Evolutionary conservation across 345 rosid genomes (phyloP), one percentile per base, ranked within the genome.

Genomic region (Arabidopsis arenosa): DNA sequence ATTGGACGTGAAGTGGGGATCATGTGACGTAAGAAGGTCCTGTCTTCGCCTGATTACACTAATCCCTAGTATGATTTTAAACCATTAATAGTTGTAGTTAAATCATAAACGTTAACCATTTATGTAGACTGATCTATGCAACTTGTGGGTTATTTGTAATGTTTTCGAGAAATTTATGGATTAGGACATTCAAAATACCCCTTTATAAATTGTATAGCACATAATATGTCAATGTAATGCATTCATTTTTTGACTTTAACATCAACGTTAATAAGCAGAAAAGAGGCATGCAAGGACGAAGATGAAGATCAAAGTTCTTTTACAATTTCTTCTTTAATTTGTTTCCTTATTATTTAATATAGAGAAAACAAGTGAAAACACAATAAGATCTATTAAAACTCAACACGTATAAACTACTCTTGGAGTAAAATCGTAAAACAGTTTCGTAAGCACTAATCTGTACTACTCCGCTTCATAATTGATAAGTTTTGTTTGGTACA

Each of bases 1-100:
- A 37, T 65, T 56, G 40, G 58, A 74, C 57, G 21, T 44, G 65
- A 74, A 14, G 51, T 74, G 59, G 59, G 66, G 43, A 57, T 52
- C 66, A 57, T 74, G 35, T 66, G 66, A 74, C 41, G 59, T 66
- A 47, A 33, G 51, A 5, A 56, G 72, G 78, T 37, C 78, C 64
- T 73, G 56, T 28, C 41, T 63, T 73, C 44, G 52, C 62, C 60
- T 52, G 69, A 52, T 45, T 47, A 49, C 66, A 45, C 13, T 56
- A 54, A n/a, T 52, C 60, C 32, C 26, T 23, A 23, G 26, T 23
- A 23, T 23, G 10, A 48, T 48, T 15, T 48, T 1, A 48, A 17
- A 7, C 53, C 53, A 48, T 17, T 17, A 7, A 48, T 45, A 14
- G 2, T n/a, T 45, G 49, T 14, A 45, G 3, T 44, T 45, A 45